A percentile compares a stretch with the other conserved stretches of the same genome.
Evolutionary conservation across 225 moss, liverwort and hornwort genomes (phyloP).

Genomic region (Antitrichia curtipendula): DNA sequence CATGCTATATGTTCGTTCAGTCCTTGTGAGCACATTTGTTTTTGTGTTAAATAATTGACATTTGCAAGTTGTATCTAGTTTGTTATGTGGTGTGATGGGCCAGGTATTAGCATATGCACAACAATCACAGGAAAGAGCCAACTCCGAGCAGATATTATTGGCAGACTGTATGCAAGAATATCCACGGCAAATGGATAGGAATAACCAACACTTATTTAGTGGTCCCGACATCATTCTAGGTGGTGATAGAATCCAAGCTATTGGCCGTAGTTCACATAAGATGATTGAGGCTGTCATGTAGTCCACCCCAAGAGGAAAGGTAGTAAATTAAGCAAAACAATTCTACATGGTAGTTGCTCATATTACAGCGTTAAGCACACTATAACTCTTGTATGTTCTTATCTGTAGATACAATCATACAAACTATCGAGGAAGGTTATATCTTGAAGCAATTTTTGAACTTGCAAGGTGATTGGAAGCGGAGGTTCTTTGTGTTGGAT

Average conservation of each 20-base stretch:
- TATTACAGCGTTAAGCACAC: not conserved
- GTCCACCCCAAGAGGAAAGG: slow-evolving; percentile 89
- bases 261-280: slow-evolving; percentile 90
- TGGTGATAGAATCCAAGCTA: slow-evolving; percentile 86
- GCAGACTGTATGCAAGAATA: slow-evolving; percentile 98
- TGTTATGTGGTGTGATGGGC: not conserved
- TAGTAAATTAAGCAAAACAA: not conserved
- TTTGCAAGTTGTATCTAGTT: not conserved
- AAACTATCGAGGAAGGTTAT: slow-evolving; percentile 95
- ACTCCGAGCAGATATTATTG: slow-evolving; percentile 90
- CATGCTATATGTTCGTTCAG: not conserved
- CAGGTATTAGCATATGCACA: slow-evolving; percentile 89
- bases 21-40: not conserved
- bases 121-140: slow-evolving; percentile 87
- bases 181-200: slow-evolving; percentile 80
- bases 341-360: not conserved
- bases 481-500: slow-evolving; percentile 89
- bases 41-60: not conserved
- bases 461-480: slow-evolving; percentile 88
- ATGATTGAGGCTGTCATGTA: slow-evolving; percentile 95
- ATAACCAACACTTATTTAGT: slow-evolving; percentile 73
- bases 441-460: slow-evolving; percentile 82
- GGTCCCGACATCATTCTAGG: slow-evolving; percentile 29
- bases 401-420: slow-evolving; percentile 66
- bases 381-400: not conserved